Evolutionary conservation across 1,139 yeast species (phyloP), one percentile per base, ranked within the genome.

Genomic region (Kodamaea sp.): DNA sequence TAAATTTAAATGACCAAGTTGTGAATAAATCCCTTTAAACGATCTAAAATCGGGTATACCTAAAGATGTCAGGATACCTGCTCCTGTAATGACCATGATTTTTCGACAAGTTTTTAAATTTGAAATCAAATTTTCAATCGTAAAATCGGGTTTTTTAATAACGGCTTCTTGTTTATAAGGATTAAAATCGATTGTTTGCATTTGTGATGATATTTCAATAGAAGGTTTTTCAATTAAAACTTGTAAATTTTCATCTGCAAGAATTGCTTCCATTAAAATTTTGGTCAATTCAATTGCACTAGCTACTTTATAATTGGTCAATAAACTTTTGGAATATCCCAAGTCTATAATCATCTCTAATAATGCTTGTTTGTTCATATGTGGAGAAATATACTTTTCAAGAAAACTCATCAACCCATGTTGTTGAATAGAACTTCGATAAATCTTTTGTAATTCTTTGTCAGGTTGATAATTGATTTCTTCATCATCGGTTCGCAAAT

Each of bases 31-130:
- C 34, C 98, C 98, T 48, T 84, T 74, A 15, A 88, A 80, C 1
- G 97, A 89, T 55, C 98, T 75, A 63, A 92, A 92, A 63, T 92
- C 98, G 0, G 97, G 97, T 39, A 90, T 90, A 2, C 97, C 97
- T 41, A 90, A 65, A 27, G 90, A 81, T 3, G 97, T 90, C 31
- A 96, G 87, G 39, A 92, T 89, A 22, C 98, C 98, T 0, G 98
- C 98, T 9, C 98, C 98, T 0, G 97, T 88, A 20, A 92, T 66
- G 2, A 92, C 94, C 47, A 92, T 55, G 9, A 92, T 75, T 38
- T 80, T 83, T 20, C 73, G 60, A 1, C 58, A 49, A 6, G 37
- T 25, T 8, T 33, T 24, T 26, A 49, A 36, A 23, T 46, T 47
- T 3, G 15, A n/a, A 10, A 47, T 29, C 27, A 46, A 49, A 11